Percentiles rank a stretch among this genome's conserved stretches.
Evolutionary conservation across 176 grass and related monocot genomes (phyloP).

Genomic region (Ensete ventricosum): DNA sequence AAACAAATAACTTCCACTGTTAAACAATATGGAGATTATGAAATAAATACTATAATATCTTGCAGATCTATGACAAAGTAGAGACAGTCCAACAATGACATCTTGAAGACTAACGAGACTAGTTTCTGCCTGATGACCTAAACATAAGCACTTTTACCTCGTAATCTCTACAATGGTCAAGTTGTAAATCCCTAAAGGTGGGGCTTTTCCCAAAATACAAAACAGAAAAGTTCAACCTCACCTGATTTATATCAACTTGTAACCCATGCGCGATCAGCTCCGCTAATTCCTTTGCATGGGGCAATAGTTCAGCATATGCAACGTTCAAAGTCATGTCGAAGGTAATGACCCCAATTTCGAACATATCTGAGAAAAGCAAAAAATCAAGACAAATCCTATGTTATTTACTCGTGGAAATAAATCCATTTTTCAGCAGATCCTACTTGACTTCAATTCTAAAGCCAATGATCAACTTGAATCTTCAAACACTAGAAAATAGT

Average conservation of each 20-base stretch:
- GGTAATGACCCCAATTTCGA: conserved; percentile 75
- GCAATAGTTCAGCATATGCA: conserved; percentile 64
- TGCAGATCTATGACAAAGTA: neutral
- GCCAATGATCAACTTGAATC: neutral
- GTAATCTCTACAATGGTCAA: neutral
- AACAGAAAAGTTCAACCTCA: conserved; percentile 16
- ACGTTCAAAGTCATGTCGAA: conserved; percentile 91
- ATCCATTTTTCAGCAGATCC: neutral
- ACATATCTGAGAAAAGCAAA: conserved; percentile 42
- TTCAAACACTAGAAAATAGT: neutral
- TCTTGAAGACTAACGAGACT: neutral
- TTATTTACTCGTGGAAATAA: neutral
- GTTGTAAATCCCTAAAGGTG: neutral
- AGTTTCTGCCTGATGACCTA: neutral
- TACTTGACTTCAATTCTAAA: neutral
- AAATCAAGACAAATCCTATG: conserved; percentile 6
- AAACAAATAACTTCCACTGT: conserved; percentile 15
- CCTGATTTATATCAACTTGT: conserved; percentile 68
- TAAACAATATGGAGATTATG: neutral
- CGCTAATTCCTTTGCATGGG: conserved; percentile 58
- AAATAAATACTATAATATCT: conserved; percentile 10
- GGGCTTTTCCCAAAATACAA: neutral
- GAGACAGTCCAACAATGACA: neutral
- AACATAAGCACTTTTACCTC: neutral
- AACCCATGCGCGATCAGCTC: conserved; percentile 75